These are phyloP conservation scores for Wickerhamiella domercqiae DNA, from an alignment of 805 yeast species.

Conservation along the genomic window DNA sequence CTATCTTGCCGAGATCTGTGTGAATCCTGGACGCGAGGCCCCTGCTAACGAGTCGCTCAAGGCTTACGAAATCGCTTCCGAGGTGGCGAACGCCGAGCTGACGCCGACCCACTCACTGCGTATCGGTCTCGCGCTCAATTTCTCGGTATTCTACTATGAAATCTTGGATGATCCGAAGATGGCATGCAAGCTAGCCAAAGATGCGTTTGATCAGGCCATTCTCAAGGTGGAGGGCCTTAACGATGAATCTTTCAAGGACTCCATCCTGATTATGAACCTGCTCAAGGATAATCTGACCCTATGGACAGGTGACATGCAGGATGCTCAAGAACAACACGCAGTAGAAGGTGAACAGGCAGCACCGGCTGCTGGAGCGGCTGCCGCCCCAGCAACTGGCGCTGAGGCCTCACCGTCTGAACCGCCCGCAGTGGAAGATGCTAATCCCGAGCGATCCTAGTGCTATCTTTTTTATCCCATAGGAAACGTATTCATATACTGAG, in stretches of 20 bases:
- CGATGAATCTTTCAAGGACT: slow-evolving; percentile 97
- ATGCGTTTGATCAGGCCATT: slow-evolving; percentile 98
- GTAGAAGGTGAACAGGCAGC: slow-evolving; percentile 7
- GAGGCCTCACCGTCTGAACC: slow-evolving; percentile 12
- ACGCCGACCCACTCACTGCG: slow-evolving; percentile 99
- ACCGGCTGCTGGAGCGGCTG: slow-evolving; percentile 3
- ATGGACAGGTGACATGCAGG: slow-evolving; percentile 49
- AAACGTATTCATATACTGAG: too few relatives aligned
- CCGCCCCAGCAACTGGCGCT: slow-evolving; percentile 10
- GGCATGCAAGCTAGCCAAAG: slow-evolving; percentile 98
- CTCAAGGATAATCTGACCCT: slow-evolving; percentile 49
- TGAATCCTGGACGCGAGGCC: slow-evolving; percentile 81
- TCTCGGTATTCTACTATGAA: slow-evolving; percentile 97
- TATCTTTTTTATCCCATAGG: too few relatives aligned
- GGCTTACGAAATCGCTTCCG: slow-evolving; percentile 93
- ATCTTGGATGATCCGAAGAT: slow-evolving; percentile 96
- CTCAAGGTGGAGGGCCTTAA: slow-evolving; percentile 96
- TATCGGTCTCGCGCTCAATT: slow-evolving; percentile 93
- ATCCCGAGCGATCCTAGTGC: background rate
- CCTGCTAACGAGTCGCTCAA: slow-evolving; percentile 91
- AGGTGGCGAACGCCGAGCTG: slow-evolving; percentile 93
- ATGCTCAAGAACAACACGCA: slow-evolving; percentile 20
- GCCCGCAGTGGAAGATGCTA: slow-evolving; percentile 6
- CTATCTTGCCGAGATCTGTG: slow-evolving; percentile 94
- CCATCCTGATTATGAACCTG: slow-evolving; percentile 97